Evolutionary conservation across 2,329 filamentous ascomycete species (phyloP), one percentile per base, ranked within the genome.

Genomic region (Cladophialophora psammophila): DNA sequence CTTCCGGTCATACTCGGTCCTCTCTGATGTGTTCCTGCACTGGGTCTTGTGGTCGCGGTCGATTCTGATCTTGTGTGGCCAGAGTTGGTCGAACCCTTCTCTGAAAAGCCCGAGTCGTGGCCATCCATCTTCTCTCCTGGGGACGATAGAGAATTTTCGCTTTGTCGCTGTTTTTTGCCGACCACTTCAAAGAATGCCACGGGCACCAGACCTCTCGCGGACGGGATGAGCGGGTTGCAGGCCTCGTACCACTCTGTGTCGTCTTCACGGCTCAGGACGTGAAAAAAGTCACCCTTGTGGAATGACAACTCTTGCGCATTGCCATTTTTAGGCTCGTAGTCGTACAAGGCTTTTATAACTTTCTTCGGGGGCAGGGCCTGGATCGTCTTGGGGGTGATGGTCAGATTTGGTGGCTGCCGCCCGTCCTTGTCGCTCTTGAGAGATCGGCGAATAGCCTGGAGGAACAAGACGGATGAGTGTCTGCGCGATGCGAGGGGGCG

Each of bases 221-320:
- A 91, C 75, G 91, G 93, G 72, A 97, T 85, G 59, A 91, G 87
- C 68, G 95, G 95, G 78, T 99, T 99, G 85, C 93, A 98, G 64
- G 94, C 95, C 81, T 98, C 95, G 85, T 97, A 99, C 94, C 95
- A 99, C 78, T 97, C 93, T 48, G 84, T 82, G 78, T 98, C 94
- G 84, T 97, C 90, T 82, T 98, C 95, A 79, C 94, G 91, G 75
- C 92, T 93, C 79, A 98, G 94, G 71, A 99, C 95, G 83, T 98
- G 94, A 78, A 99, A 95, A 80, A 98, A 99, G 79, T 99, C 95
- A 76, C 95, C 95, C 77, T 93, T 91, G 72, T 90, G 93, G 81
- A 99, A 99, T 77, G 91, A 90, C 75, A 99, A 85, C 82, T 97
- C 90, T 78, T 94, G 90, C 61, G 82, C 81, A 67, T 82, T 79